These are phyloP conservation scores for Penicillium salamii DNA, from an alignment of 495 filamentous ascomycete genomes.

Conservation along the genomic window DNA sequence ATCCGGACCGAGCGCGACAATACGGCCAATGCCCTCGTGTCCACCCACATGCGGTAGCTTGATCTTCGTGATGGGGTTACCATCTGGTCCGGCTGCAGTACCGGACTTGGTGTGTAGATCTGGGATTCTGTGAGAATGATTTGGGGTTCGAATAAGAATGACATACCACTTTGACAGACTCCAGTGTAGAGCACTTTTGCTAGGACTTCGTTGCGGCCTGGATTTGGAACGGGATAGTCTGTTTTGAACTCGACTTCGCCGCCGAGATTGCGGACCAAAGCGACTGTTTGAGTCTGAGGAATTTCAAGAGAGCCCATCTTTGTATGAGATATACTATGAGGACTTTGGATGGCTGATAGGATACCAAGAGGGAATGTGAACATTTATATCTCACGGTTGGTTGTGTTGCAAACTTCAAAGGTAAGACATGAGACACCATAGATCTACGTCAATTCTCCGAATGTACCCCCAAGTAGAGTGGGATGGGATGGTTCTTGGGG, in stretches of 20 bases:
- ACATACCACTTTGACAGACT: conserved; percentile 48
- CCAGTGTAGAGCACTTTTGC: conserved; percentile 49
- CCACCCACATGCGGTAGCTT: conserved; percentile 50
- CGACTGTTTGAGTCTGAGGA: conserved; percentile 44
- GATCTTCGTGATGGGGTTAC: conserved; percentile 44
- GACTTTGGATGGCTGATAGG: too few relatives aligned
- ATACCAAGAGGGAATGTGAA: too few relatives aligned
- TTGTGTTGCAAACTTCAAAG: too few relatives aligned
- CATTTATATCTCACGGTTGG: background rate
- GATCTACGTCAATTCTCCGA: background rate
- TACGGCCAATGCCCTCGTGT: conserved; percentile 48
- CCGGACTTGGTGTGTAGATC: conserved; percentile 49
- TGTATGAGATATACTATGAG: background rate
- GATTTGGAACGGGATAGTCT: conserved; percentile 45
- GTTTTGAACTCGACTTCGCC: conserved; percentile 43
- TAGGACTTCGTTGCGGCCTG: conserved; percentile 45
- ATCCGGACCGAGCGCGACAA: conserved; percentile 39
- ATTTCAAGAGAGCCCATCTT: conserved; percentile 25
- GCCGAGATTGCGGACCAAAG: conserved; percentile 42
- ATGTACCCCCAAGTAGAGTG: background rate
- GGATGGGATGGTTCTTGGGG: background rate
- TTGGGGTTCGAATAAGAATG: background rate
- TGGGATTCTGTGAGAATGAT: conserved; percentile 9
- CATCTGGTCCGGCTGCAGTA: conserved; percentile 40
- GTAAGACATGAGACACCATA: background rate